Evolutionary conservation across 2,329 filamentous ascomycete genomes (phyloP).

Genomic region (Dactylonectria macrodidyma): DNA sequence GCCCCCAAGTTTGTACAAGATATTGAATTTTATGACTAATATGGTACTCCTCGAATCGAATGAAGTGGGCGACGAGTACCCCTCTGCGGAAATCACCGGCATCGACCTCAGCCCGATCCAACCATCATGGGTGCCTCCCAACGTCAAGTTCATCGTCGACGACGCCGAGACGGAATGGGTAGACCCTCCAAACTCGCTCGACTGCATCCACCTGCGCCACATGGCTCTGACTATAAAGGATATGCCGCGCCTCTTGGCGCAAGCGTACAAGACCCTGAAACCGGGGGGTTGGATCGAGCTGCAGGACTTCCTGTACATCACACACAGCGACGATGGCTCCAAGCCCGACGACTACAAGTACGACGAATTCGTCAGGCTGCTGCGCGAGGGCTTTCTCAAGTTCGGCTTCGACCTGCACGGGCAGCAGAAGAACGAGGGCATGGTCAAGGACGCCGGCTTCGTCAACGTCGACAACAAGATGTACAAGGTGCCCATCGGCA

Average conservation of each 20-base stretch:
- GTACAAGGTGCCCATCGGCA: constrained; percentile 16
- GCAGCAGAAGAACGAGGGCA: constrained; percentile 6
- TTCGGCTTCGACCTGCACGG: constrained; percentile 17
- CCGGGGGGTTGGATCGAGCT: background rate
- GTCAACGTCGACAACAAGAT: constrained; percentile 8
- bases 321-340: constrained; percentile 11
- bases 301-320: constrained; percentile 8
- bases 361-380: background rate
- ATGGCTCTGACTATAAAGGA: constrained; percentile 15
- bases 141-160: constrained; percentile 13
- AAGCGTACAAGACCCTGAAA: background rate
- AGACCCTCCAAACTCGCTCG: background rate
- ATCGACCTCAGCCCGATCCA: constrained; percentile 12
- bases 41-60: background rate
- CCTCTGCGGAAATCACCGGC: constrained; percentile 10
- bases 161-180: constrained; percentile 17
- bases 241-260: constrained; percentile 9
- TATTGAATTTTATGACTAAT: background rate
- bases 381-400: background rate
- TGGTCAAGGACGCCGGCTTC: constrained; percentile 13
- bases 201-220: constrained; percentile 8
- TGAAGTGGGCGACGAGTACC: constrained; percentile 17
- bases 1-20: background rate
- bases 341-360: constrained; percentile 13
- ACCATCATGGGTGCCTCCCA: constrained; percentile 8